Percentiles rank a stretch among this genome's conserved stretches.
Conservation (phyloP, 225 moss, liverwort and hornwort genomes). For the Pleurozium schreberi region DNA sequence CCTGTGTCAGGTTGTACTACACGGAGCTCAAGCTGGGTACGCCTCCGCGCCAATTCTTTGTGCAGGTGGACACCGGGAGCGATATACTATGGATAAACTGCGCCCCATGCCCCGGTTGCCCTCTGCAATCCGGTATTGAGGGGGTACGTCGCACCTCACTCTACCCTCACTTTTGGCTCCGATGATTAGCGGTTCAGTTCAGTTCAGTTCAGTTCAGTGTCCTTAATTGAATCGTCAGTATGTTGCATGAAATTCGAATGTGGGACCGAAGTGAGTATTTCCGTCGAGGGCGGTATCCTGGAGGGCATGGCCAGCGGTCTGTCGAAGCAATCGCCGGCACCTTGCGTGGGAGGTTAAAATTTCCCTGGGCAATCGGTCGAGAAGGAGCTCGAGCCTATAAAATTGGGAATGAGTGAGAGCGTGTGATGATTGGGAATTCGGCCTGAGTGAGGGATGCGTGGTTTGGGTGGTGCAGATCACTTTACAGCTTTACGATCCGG, state of each 20-base stretch:
- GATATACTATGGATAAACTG: slow-evolving; percentile 85
- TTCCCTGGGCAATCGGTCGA: background rate
- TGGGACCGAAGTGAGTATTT: background rate
- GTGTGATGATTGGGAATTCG: background rate
- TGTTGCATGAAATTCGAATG: background rate
- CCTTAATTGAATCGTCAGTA: background rate
- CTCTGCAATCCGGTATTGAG: slow-evolving; percentile 18
- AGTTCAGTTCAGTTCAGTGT: background rate
- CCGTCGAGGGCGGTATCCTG: background rate
- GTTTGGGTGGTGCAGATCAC: slow-evolving; percentile 1
- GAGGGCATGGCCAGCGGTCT: background rate
- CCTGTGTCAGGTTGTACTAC: slow-evolving; percentile 65
- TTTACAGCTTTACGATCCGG: background rate
- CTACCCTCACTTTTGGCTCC: background rate
- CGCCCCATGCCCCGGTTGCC: slow-evolving; percentile 54
- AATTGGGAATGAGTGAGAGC: background rate
- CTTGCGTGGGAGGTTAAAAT: background rate
- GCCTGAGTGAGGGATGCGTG: background rate
- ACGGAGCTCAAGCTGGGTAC: slow-evolving; percentile 59
- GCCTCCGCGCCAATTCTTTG: slow-evolving; percentile 45
- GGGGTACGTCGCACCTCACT: background rate
- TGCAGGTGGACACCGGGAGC: slow-evolving; percentile 93
- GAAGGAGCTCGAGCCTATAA: background rate
- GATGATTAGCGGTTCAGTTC: background rate
- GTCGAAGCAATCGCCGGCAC: background rate